A percentile compares a stretch with the other conserved stretches of the same genome.
Evolutionary conservation across 371 early-diverging fungal genomes (phyloP).

Genomic region (Mucor piriformis): DNA sequence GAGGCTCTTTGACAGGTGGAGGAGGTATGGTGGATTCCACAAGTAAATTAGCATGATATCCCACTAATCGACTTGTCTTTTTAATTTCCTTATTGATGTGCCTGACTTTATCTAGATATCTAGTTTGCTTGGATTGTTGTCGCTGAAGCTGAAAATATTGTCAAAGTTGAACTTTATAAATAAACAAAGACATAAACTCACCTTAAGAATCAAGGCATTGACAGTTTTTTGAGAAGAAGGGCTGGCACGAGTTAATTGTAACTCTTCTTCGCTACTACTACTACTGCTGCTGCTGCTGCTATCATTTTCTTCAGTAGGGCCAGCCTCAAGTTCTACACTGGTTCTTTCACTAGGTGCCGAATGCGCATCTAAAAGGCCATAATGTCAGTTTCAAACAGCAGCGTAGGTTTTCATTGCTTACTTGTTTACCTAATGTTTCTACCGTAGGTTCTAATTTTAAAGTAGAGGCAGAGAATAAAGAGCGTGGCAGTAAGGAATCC

Average conservation of each 20-base stretch:
- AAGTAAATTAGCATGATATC: conserved; percentile 14
- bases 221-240: conserved; percentile 2
- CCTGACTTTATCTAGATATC: conserved; percentile 21
- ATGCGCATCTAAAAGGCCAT: background rate
- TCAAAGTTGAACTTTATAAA: too few relatives aligned
- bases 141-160: conserved; percentile 11
- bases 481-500: conserved; percentile 17
- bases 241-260: background rate
- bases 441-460: conserved; percentile 19
- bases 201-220: conserved; percentile 5
- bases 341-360: too few relatives aligned
- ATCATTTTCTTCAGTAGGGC: background rate
- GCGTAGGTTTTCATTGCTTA: too few relatives aligned
- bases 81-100: conserved; percentile 12
- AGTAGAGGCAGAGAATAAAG: conserved; percentile 29
- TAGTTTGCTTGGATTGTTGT: conserved; percentile 17
- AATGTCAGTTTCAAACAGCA: background rate
- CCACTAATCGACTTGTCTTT: conserved; percentile 12
- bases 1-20: background rate
- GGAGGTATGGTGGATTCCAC: background rate
- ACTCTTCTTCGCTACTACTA: background rate
- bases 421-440: conserved; percentile 3
- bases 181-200: too few relatives aligned
- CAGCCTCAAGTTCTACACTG: too few relatives aligned
- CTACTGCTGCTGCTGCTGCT: conserved; percentile 3